Evolutionary conservation across 2,329 filamentous ascomycete genomes (phyloP).

Genomic region (Pseudophaeomoniella oleicola): DNA sequence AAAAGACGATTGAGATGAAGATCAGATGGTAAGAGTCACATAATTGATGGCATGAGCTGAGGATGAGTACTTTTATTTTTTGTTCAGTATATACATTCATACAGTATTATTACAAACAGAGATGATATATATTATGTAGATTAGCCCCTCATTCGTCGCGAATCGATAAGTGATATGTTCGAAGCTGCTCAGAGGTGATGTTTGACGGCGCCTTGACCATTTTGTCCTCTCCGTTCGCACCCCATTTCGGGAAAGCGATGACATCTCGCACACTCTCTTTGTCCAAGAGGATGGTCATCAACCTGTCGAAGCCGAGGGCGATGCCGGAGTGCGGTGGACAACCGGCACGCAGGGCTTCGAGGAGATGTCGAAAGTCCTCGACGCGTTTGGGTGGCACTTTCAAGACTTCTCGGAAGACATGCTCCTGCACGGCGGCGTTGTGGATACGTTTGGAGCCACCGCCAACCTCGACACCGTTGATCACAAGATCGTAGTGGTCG

Average conservation of each 20-base stretch:
- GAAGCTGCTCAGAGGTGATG: constrained; percentile 46
- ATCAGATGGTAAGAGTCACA: too few species aligned
- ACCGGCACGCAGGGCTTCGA: constrained; percentile 67
- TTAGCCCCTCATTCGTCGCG: too few species aligned
- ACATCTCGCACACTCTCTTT: constrained; percentile 74
- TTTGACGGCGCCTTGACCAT: constrained; percentile 64
- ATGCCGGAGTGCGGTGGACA: constrained; percentile 93
- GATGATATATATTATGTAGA: too few species aligned
- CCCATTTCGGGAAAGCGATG: constrained; percentile 92
- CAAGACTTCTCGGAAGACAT: constrained; percentile 69
- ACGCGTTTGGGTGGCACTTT: constrained; percentile 60
- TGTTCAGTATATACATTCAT: too few species aligned
- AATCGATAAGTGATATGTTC: constrained; percentile 40
- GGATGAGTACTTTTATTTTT: too few species aligned
- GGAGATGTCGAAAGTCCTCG: constrained; percentile 69
- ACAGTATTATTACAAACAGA: too few species aligned
- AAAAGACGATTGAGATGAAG: too few species aligned
- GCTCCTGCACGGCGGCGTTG: constrained; percentile 65
- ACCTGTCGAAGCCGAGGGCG: constrained; percentile 78
- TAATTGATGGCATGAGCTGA: too few species aligned
- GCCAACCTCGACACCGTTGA: constrained; percentile 89
- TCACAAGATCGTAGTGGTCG: constrained; percentile 89
- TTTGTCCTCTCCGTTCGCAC: constrained; percentile 64
- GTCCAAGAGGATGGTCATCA: constrained; percentile 66
- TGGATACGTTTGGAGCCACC: constrained; percentile 91